Evolutionary conservation across 345 rosid species (phyloP), one percentile per base, ranked within the genome.

Genomic region (Alliaria petiolata): DNA sequence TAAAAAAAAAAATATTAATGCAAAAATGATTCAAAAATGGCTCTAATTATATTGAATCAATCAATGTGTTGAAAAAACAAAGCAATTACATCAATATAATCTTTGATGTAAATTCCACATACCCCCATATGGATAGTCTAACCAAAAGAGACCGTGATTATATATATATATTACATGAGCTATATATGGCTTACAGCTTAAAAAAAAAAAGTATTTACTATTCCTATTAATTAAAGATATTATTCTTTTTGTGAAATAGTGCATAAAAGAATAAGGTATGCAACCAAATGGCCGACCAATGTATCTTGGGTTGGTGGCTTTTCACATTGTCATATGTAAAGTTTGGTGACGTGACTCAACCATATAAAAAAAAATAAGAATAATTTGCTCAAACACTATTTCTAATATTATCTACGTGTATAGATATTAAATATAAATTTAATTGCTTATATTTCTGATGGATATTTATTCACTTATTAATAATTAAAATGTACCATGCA

Each of bases 281-380:
- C 33, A 67, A 74, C 73, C 67, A 67, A 74, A 67, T 74, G 73
- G 78, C 78, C 78, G 78, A 67, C 78, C 43, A 60, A 43, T 74
- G 73, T 42, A 25, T 74, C 34, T 67, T 67, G n/a, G 69, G 73
- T 67, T 67, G 78, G 73, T 75, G 72, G 31, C 67, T 51, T 75
- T 57, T 58, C 78, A 74, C 72, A 74, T 66, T 66, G 72, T 49
- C 49, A n/a, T n/a, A 38, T 65, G 54, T 66, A 57, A 49, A 57
- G 54, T 65, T 65, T 65, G 78, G 67, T 74, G 78, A 65, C 50
- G 26, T 59, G 47, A 66, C 45, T 52, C 46, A 66, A 74, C 78
- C 47, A 67, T 40, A 30, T 11, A n/a, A n/a, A 49, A 47, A 8
- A 19, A 47, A 31, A 36, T 30, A 11, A 31, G 4, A 46, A 55